Evolutionary conservation across 2,329 filamentous ascomycete species (phyloP).

Genomic region (Chaetothyriales sp.): DNA sequence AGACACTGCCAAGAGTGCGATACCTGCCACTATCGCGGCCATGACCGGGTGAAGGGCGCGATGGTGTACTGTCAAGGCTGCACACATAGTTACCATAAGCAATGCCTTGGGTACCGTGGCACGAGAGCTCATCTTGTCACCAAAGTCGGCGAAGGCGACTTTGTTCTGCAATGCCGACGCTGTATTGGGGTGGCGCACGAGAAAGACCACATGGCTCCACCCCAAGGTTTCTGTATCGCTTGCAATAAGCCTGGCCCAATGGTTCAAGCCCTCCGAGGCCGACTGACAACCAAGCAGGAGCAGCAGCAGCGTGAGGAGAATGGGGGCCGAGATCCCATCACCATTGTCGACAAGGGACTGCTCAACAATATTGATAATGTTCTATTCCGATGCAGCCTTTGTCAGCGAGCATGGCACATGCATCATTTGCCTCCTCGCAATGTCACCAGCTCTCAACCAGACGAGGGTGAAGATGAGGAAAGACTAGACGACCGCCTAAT

Average conservation of each 20-base stretch:
- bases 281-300: constrained; percentile 63
- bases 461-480: constrained; percentile 21
- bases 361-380: constrained; percentile 65
- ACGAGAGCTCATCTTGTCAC: constrained; percentile 77
- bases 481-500: constrained; percentile 34
- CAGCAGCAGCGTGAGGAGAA: constrained; percentile 72
- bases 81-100: constrained; percentile 66
- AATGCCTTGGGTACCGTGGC: constrained; percentile 62
- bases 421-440: constrained; percentile 55
- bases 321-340: constrained; percentile 61
- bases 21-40: constrained; percentile 47
- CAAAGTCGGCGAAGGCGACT: constrained; percentile 62
- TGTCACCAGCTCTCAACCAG: constrained; percentile 15
- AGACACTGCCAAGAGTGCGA: constrained; percentile 61
- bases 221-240: constrained; percentile 55
- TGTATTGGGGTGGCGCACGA: constrained; percentile 58
- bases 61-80: constrained; percentile 88
- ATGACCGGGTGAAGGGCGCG: constrained; percentile 47
- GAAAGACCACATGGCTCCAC: constrained; percentile 57
- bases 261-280: constrained; percentile 61
- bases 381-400: constrained; percentile 68
- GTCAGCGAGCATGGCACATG: constrained; percentile 68
- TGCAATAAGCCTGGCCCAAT: constrained; percentile 54
- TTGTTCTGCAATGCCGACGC: constrained; percentile 78
- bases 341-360: constrained; percentile 45